Evolutionary conservation across 306 rosid species (phyloP).

Genomic region (Lathyrus tuberosus): DNA sequence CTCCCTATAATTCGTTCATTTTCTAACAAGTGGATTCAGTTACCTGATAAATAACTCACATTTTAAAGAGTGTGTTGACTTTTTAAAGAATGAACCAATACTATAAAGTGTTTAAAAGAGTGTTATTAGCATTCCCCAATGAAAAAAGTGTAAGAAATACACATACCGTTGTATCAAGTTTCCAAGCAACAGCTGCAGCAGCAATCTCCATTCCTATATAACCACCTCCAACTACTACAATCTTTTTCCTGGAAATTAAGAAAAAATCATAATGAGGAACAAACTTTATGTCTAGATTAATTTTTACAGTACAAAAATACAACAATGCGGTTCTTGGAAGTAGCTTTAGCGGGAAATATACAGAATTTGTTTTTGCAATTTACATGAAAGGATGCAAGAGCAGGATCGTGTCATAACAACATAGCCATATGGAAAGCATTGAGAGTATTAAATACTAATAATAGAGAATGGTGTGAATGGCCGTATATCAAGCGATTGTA

Average conservation of each 20-base stretch:
- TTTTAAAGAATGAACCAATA: slow-evolving; percentile 3
- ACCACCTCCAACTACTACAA: slow-evolving; percentile 95
- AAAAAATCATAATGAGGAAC: slow-evolving; percentile 31
- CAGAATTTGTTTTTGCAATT: slow-evolving; percentile 31
- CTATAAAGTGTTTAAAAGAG: background rate
- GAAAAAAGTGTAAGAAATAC: slow-evolving; percentile 11
- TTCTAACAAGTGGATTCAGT: background rate
- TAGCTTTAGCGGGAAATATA: slow-evolving; percentile 14
- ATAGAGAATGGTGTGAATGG: slow-evolving; percentile 4
- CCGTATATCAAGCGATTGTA: slow-evolving; percentile 15
- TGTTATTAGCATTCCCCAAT: background rate
- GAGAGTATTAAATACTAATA: slow-evolving; percentile 8
- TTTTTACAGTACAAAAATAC: slow-evolving; percentile 8
- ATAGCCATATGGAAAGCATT: slow-evolving; percentile 11
- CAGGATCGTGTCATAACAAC: slow-evolving; percentile 13
- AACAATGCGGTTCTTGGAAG: slow-evolving; percentile 21
- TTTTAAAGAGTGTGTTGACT: background rate
- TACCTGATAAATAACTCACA: slow-evolving; percentile 14
- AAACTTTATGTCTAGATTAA: slow-evolving; percentile 6
- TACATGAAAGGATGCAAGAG: slow-evolving; percentile 24
- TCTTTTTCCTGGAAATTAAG: slow-evolving; percentile 66
- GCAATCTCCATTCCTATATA: slow-evolving; percentile 98
- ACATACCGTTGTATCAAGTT: slow-evolving; percentile 90
- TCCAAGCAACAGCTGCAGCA: slow-evolving; percentile 93
- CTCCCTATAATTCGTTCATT: background rate